Evolutionary conservation across 2,329 filamentous ascomycete genomes (phyloP), one percentile per base, ranked within the genome.

Genomic region (Cladosporium sp.): DNA sequence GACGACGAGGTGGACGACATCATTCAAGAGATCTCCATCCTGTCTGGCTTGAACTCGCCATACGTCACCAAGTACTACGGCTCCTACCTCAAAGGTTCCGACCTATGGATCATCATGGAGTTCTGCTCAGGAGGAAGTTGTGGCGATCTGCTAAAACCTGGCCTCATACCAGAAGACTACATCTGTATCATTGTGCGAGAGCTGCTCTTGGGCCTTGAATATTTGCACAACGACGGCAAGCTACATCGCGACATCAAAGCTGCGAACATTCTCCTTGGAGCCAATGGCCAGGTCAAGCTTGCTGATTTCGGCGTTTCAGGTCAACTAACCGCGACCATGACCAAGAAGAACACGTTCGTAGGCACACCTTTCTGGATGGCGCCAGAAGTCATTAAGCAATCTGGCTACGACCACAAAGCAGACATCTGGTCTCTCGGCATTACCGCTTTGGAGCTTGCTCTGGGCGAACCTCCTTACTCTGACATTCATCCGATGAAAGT

Each of bases 281-380:
- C 89, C 43, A 95, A 86, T 65, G 93, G 93, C 2, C 93, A 97
- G 72, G 92, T 98, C 60, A 98, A 98, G 69, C 77, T 97, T 50
- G 92, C 92, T 12, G 92, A 98, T 67, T 98, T 98, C 72, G 92
- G 92, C 52, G 93, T 98, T 6, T 96, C 92, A 1, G 92, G 92
- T 22, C 93, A 97, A 71, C 78, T 97, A 18, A 94, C 92, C 8
- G 92, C 92, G 6, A 98, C 92, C 43, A 97, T 97, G 91, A 96
- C 92, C 55, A 97, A 97, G 78, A 97, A 97, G 74, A 97, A 97
- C 67, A 97, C 92, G 0, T 98, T 97, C 68, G 92, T 98, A 27
- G 93, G 93, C 29, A 97, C 92, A 0, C 92, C 93, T 1, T 98
- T 97, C 67, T 98, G 93, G 93, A 98, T 98, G 92, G 92, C 93